A percentile compares a stretch with the other conserved stretches of the same genome.
phyloP scores from a whole-genome alignment of 2,329 filamentous ascomycete genomes.

The Zasmidium angulare region DNA sequence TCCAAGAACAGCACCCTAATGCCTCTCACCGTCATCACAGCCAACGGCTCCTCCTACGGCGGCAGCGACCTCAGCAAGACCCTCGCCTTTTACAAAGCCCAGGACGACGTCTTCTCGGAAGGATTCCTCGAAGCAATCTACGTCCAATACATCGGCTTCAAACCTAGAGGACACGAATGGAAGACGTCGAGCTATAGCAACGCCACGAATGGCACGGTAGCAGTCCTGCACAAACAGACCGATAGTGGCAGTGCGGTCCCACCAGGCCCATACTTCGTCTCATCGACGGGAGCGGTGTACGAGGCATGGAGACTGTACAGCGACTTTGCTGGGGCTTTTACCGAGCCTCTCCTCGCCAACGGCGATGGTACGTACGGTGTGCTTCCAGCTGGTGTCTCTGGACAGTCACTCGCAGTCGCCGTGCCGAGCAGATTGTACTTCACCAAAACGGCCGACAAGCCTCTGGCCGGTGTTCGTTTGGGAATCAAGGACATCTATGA shows the following conservation, averaged over 20 bases:
- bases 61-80: slow-evolving; percentile 25
- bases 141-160: slow-evolving; percentile 22
- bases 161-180: slow-evolving; percentile 8
- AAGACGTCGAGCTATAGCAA: slow-evolving; percentile 1
- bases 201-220: slow-evolving; percentile 18
- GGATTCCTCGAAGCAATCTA: slow-evolving; percentile 39
- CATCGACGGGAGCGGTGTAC: slow-evolving; percentile 46
- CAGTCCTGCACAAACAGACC: slow-evolving; percentile 19
- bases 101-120: slow-evolving; percentile 44
- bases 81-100: slow-evolving; percentile 32
- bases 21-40: slow-evolving; percentile 41
- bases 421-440: slow-evolving; percentile 64
- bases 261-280: slow-evolving; percentile 53
- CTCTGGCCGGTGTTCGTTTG: slow-evolving; percentile 60
- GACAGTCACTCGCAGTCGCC: slow-evolving; percentile 47
- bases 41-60: slow-evolving; percentile 26
- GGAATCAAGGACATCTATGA: slow-evolving; percentile 65
- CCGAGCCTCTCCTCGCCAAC: slow-evolving; percentile 45
- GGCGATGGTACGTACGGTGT: slow-evolving; percentile 43
- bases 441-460: slow-evolving; percentile 53
- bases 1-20: slow-evolving; percentile 30
- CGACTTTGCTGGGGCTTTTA: slow-evolving; percentile 52
- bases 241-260: slow-evolving; percentile 34
- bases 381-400: slow-evolving; percentile 40
- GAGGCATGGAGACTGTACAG: slow-evolving; percentile 53